A percentile compares a stretch with the other conserved stretches of the same genome.
Conservation (phyloP, 2,329 filamentous ascomycete species). For the Dothistroma septosporum region DNA sequence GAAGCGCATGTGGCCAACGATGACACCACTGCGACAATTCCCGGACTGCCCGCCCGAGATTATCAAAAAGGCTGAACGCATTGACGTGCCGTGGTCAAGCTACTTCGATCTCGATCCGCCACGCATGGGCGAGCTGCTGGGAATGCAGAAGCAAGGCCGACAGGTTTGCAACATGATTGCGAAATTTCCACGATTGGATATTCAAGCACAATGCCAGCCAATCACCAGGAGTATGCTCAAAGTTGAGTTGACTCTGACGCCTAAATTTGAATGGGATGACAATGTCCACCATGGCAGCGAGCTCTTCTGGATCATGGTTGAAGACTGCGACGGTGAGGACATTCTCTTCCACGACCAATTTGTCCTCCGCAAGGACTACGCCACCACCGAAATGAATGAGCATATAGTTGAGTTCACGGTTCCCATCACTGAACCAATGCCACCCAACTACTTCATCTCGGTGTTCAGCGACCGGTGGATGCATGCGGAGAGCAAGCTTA, state of each 20-base stretch:
- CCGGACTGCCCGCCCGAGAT: slow-evolving; percentile 76
- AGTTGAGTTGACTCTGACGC: slow-evolving; percentile 83
- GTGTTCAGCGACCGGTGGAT: slow-evolving; percentile 96
- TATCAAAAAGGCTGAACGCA: slow-evolving; percentile 85
- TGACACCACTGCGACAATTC: slow-evolving; percentile 93
- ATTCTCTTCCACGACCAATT: slow-evolving; percentile 95
- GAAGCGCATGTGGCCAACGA: slow-evolving; percentile 99
- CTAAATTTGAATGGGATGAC: slow-evolving; percentile 95
- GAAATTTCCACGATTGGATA: slow-evolving; percentile 88
- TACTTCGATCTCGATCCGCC: slow-evolving; percentile 97
- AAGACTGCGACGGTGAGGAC: slow-evolving; percentile 95
- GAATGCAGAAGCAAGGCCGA: slow-evolving; percentile 81
- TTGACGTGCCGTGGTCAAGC: slow-evolving; percentile 86
- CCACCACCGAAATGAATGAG: slow-evolving; percentile 78
- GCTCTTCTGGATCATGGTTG: slow-evolving; percentile 94
- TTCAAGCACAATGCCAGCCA: slow-evolving; percentile 90
- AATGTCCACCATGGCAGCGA: slow-evolving; percentile 81
- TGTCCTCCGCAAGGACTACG: slow-evolving; percentile 84
- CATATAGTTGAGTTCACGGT: slow-evolving; percentile 96
- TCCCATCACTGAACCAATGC: slow-evolving; percentile 94
- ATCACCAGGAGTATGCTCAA: slow-evolving; percentile 91
- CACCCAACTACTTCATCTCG: slow-evolving; percentile 96
- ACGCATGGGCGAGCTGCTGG: slow-evolving; percentile 89
- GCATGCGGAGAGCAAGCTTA: slow-evolving; percentile 90
- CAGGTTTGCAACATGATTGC: slow-evolving; percentile 80